Base-by-base conservation (phyloP, 495 filamentous ascomycete genomes). In the Polyplosphaeria fusca region DNA sequence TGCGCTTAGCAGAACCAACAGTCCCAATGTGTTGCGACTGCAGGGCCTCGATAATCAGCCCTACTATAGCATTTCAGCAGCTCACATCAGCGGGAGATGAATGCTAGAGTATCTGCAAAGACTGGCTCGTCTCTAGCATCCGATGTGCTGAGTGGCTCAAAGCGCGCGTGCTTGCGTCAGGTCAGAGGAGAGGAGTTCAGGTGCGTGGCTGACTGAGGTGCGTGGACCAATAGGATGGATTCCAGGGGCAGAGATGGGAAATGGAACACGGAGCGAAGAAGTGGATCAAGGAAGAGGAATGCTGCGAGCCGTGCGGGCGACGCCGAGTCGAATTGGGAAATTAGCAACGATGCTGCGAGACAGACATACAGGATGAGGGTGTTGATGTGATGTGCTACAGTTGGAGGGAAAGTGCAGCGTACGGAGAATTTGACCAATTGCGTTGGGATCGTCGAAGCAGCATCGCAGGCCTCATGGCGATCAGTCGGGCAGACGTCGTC, bases 391-490 rank as follows among this genome's bases (percentile, higher is more conserved):
- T 9, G 22, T 42, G 39, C n/a, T n/a, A 42, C 16, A 13, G 26
- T 23, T 47, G 7, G 11, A 9, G n/a, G 23, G 13, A 48, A 30
- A 25, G n/a, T 35, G 13, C 30, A 52, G 25, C 28, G 38, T 19
- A 18, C 50, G 50, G 50, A 53, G 50, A 53, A 43, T 53, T 53
- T 28, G 50, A 53, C 50, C 38, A 20, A 13, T 43, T 5, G 26
- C 24, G 50, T 19, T 41, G 39, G n/a, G 50, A 53, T 44, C 39
- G 26, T 53, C 38, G 24, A 23, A 13, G 3, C 24, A 22, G n/a
- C 26, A 9, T 25, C 37, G 26, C 39, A 22, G 50, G 20, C 2
- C 5, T 3, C 42, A 16, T n/a, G 45, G 26, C 45, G 45, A 48
- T 48, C 45, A n/a, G n/a, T n/a, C n/a, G n/a, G n/a, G n/a, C n/a